phyloP scores from a whole-genome alignment of 148 eudicot genomes.

The Pouteria glomerata region DNA sequence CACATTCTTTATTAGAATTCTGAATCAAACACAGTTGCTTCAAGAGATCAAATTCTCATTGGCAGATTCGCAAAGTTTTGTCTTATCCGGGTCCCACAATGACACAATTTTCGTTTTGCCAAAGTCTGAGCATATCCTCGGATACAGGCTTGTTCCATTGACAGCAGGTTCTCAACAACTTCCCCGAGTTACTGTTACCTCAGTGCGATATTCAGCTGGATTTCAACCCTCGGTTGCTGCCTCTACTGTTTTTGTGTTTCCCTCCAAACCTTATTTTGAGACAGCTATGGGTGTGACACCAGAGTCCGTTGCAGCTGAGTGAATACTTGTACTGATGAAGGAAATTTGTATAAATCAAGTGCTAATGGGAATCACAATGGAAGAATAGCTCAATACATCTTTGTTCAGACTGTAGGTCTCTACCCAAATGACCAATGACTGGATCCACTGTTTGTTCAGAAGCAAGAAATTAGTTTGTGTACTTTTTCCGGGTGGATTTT shows the following conservation, averaged over 20 bases:
- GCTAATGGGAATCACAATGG: background rate
- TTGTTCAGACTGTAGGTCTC: background rate
- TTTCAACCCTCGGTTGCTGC: conserved; percentile 73
- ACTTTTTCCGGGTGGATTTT: background rate
- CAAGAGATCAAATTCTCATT: conserved; percentile 86
- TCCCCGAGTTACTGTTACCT: conserved; percentile 65
- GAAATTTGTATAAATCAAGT: background rate
- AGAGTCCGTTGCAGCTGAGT: conserved; percentile 39
- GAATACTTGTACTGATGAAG: conserved; percentile 9
- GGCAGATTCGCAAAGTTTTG: conserved; percentile 85
- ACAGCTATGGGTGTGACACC: conserved; percentile 16
- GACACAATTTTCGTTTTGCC: conserved; percentile 73
- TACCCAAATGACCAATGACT: background rate
- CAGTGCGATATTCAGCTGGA: conserved; percentile 72
- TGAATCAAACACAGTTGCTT: conserved; percentile 67
- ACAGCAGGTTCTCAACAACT: conserved; percentile 72
- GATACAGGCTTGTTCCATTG: conserved; percentile 82
- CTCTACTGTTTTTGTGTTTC: conserved; percentile 75
- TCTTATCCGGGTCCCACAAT: conserved; percentile 71
- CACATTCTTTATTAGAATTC: conserved; percentile 57
- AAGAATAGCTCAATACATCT: background rate
- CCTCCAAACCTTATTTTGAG: conserved; percentile 61
- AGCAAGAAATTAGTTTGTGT: background rate
- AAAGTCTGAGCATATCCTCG: conserved; percentile 53
- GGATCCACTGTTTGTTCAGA: background rate